A percentile compares a stretch with the other conserved stretches of the same genome.
These are phyloP conservation scores for Neltuma alba DNA, from an alignment of 306 rosid species.

Conservation along the genomic window DNA sequence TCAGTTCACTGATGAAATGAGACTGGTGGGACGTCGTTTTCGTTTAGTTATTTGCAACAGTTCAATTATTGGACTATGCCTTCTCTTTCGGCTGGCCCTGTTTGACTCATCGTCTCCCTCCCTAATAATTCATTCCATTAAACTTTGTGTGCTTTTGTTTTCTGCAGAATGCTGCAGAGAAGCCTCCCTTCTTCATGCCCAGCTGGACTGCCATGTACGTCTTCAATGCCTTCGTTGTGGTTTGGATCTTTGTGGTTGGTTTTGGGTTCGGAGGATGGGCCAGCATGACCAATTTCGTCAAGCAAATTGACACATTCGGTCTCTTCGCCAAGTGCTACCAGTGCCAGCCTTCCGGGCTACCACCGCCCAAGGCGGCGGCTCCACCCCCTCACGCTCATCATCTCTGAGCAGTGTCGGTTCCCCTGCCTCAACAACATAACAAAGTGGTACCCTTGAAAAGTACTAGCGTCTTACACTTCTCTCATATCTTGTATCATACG, in stretches of 20 bases:
- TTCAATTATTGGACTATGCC: slow-evolving; percentile 34
- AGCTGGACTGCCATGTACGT: slow-evolving; percentile 68
- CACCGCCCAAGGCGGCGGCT: slow-evolving; percentile 31
- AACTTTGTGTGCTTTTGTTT: neutral
- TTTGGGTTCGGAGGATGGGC: slow-evolving; percentile 90
- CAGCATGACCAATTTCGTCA: slow-evolving; percentile 64
- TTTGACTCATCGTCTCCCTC: slow-evolving; percentile 25
- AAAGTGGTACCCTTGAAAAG: neutral
- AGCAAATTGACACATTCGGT: slow-evolving; percentile 67
- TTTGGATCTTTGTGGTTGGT: slow-evolving; percentile 64
- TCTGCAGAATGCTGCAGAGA: slow-evolving; percentile 65
- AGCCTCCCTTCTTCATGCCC: slow-evolving; percentile 66
- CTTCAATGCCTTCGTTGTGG: slow-evolving; percentile 54
- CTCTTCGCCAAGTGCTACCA: slow-evolving; percentile 80
- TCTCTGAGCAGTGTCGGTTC: slow-evolving; percentile 14
- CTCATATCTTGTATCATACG: slow-evolving; percentile 58
- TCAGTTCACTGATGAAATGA: too few species aligned
- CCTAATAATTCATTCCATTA: neutral
- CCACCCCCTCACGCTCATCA: slow-evolving; percentile 29
- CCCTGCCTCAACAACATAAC: neutral
- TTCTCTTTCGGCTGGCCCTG: slow-evolving; percentile 43
- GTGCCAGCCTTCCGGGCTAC: slow-evolving; percentile 54
- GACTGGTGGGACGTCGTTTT: slow-evolving; percentile 61
- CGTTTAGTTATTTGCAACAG: slow-evolving; percentile 55
- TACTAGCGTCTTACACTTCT: neutral